Evolutionary conservation across 768 basidiomycete species (phyloP), one percentile per base, ranked within the genome.

Genomic region (Dacryopinax spathularia): DNA sequence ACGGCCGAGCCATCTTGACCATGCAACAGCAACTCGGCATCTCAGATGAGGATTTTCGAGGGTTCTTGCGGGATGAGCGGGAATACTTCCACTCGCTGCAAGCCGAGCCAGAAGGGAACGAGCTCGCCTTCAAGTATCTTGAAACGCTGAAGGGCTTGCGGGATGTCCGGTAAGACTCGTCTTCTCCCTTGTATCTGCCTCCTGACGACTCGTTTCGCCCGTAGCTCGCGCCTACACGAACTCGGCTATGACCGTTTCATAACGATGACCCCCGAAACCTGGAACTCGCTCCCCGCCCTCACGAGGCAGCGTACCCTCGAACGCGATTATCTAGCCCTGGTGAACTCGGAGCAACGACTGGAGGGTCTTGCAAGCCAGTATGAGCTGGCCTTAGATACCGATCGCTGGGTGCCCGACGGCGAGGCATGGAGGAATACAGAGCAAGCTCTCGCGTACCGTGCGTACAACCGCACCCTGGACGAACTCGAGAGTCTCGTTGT

Each of bases 31-130:
- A 16, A 18, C 31, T 34, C 3, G 31, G 34, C 29, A 16, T 9
- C 60, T 16, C 60, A 4, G 60, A 61, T 34, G 61, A 10, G 4
- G 43, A 60, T 12, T 61, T 63, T 33, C 31, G 44, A 10, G 33
- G 44, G 20, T 63, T 31, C 39, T 9, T 33, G 2, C 22, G 3
- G 2, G 43, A 60, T 27, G 63, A 63, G 35, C 43, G 20, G 7
- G 33, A 10, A 34, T 63, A 63, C 35, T 43, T 63, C 7, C 6
- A 48, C 20, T 16, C 15, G 5, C 18, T 64, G 13, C 25, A 22
- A 13, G 20, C 48, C 7, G 65, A 66, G 37, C 63, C 65, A 20
- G 29, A 60, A 34, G 59, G 39, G 18, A 36, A 35, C 4, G 39
- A 15, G 10, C 48, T 60, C 1, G 18, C 31, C 22, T 25, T 66